A percentile compares a stretch with the other conserved stretches of the same genome.
These are phyloP conservation scores for Ceratocystis papillata DNA, from an alignment of 2,329 filamentous ascomycete genomes.

Conservation along the genomic window DNA sequence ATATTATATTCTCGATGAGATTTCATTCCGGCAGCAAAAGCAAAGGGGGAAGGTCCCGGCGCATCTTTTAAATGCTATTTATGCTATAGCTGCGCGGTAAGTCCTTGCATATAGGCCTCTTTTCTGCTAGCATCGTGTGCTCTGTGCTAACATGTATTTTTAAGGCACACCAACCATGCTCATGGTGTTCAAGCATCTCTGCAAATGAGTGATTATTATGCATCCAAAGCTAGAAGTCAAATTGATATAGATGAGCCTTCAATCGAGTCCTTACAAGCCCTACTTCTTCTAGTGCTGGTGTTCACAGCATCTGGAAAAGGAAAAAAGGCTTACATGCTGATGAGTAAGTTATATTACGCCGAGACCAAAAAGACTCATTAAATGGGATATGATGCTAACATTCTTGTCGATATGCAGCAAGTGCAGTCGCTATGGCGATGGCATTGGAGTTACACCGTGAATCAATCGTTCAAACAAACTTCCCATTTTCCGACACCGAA, in stretches of 20 bases:
- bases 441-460: constrained; percentile 74
- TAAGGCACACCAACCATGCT: constrained; percentile 59
- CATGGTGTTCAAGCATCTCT: constrained; percentile 57
- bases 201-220: constrained; percentile 60
- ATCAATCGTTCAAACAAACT: constrained; percentile 43
- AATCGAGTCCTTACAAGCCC: constrained; percentile 63
- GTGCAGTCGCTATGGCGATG: constrained; percentile 70
- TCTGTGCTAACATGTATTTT: constrained; percentile 25
- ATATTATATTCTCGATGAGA: constrained; percentile 70
- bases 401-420: constrained; percentile 41
- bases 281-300: constrained; percentile 63
- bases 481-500: constrained; percentile 50
- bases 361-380: background rate
- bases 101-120: constrained; percentile 24
- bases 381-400: constrained; percentile 31
- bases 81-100: constrained; percentile 52
- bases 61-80: constrained; percentile 47
- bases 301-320: constrained; percentile 69
- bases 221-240: constrained; percentile 54
- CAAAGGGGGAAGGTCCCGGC: constrained; percentile 54
- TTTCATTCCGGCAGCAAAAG: constrained; percentile 58
- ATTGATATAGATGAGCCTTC: constrained; percentile 73
- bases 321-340: constrained; percentile 77
- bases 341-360: constrained; percentile 46
- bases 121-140: constrained; percentile 1